Percentiles rank a stretch among this genome's conserved stretches.
These are phyloP conservation scores for Lodderomyces theae DNA, from an alignment of 1,139 yeast genomes.

Conservation along the genomic window DNA sequence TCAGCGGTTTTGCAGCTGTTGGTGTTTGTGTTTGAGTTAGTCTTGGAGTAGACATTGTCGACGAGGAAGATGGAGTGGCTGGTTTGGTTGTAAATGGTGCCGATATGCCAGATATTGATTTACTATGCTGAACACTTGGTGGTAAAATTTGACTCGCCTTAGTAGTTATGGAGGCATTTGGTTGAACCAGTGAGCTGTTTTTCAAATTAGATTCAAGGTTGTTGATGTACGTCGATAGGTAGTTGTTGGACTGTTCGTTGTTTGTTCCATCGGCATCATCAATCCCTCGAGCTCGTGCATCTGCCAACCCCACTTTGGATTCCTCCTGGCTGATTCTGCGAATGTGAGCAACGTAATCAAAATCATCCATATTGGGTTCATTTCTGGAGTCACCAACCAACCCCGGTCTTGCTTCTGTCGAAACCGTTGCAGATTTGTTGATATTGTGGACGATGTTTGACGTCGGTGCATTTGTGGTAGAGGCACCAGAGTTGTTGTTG, in stretches of 20 bases:
- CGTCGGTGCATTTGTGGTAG: background rate
- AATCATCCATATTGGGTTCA: constrained; percentile 39
- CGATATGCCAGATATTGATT: constrained; percentile 4
- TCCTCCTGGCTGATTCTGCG: constrained; percentile 44
- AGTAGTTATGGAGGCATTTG: background rate
- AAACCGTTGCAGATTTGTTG: constrained; percentile 2
- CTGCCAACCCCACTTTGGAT: constrained; percentile 14
- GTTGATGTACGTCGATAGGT: constrained; percentile 39
- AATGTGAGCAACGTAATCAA: constrained; percentile 49
- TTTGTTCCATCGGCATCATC: background rate
- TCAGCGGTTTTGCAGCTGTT: background rate
- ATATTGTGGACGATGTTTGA: constrained; percentile 1
- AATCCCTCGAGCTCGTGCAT: background rate
- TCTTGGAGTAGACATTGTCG: constrained; percentile 6
- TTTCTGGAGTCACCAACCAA: constrained; percentile 9
- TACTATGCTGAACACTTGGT: constrained; percentile 9
- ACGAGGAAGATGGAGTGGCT: constrained; percentile 7
- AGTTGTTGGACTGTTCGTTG: constrained; percentile 19
- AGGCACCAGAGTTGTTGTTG: background rate
- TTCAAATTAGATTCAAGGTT: constrained; percentile 39
- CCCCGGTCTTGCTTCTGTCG: background rate
- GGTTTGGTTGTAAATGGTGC: constrained; percentile 14
- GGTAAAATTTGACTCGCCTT: constrained; percentile 19
- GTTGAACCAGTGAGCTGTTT: constrained; percentile 1
- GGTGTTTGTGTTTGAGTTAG: constrained; percentile 14